Conservation (phyloP, 768 basidiomycete genomes). For the Tremella mesenterica region DNA sequence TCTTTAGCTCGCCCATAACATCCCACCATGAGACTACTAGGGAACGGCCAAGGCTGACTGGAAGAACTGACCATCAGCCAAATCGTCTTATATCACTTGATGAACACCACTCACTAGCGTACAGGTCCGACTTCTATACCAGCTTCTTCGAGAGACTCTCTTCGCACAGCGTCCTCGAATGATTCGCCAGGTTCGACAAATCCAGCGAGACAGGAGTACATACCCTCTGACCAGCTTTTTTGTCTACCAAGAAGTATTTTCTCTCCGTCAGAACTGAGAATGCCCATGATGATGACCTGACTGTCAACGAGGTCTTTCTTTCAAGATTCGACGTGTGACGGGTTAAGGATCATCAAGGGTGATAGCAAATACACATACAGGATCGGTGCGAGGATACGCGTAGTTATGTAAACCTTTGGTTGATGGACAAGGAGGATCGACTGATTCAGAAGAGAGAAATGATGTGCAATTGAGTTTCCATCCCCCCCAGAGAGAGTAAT, state of each 20-base stretch:
- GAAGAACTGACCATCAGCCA: conserved; percentile 36
- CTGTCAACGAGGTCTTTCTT: not conserved
- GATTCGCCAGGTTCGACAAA: conserved; percentile 92
- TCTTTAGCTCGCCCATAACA: conserved; percentile 64
- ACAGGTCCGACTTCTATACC: conserved; percentile 79
- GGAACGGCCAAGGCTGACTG: conserved; percentile 63
- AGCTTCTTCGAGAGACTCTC: conserved; percentile 94
- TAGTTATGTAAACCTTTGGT: conserved; percentile 85
- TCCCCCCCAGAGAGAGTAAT: conserved; percentile 84
- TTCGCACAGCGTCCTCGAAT: conserved; percentile 82
- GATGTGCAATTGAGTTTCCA: conserved; percentile 84
- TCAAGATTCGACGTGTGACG: not conserved
- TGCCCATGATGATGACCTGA: conserved; percentile 83
- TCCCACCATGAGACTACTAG: conserved; percentile 82
- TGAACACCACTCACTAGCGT: conserved; percentile 50
- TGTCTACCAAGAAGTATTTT: conserved; percentile 80
- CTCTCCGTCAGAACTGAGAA: conserved; percentile 68
- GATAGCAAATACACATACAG: conserved; percentile 17
- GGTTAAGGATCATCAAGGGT: not conserved
- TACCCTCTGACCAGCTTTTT: conserved; percentile 46
- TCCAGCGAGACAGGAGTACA: conserved; percentile 82
- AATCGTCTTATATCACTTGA: not conserved
- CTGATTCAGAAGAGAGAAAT: conserved; percentile 17
- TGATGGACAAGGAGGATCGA: conserved; percentile 34
- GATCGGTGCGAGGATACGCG: conserved; percentile 44